Evolutionary conservation across 2,329 filamentous ascomycete species (phyloP).

Genomic region (Apiospora phragmitis): DNA sequence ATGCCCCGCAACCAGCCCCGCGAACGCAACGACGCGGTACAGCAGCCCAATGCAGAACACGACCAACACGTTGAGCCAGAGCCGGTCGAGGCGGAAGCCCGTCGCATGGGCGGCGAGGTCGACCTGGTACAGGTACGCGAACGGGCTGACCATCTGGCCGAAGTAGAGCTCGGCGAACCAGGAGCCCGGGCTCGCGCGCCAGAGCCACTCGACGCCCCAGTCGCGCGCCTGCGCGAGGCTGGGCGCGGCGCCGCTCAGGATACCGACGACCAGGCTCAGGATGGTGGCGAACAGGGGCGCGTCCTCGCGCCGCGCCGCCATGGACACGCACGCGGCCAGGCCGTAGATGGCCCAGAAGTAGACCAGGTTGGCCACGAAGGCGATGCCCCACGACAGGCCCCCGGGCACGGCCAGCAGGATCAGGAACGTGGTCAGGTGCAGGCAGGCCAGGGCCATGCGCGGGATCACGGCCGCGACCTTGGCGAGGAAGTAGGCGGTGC

Average conservation of each 20-base stretch:
- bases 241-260: conserved; percentile 55
- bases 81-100: conserved; percentile 47
- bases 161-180: conserved; percentile 61
- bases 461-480: conserved; percentile 54
- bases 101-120: conserved; percentile 42
- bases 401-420: conserved; percentile 49
- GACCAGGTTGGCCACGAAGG: conserved; percentile 51
- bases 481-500: conserved; percentile 56
- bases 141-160: conserved; percentile 48
- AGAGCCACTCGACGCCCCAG: conserved; percentile 58
- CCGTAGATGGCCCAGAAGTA: conserved; percentile 63
- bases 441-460: conserved; percentile 49
- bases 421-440: conserved; percentile 56
- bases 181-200: conserved; percentile 52
- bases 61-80: conserved; percentile 45
- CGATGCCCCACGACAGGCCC: conserved; percentile 42
- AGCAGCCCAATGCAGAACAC: conserved; percentile 43
- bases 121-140: conserved; percentile 51
- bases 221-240: conserved; percentile 45
- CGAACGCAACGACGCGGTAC: conserved; percentile 47
- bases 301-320: conserved; percentile 56
- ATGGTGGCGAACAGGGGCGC: conserved; percentile 58
- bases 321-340: conserved; percentile 51
- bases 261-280: conserved; percentile 52
- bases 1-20: conserved; percentile 36